Conservation (phyloP, 805 yeast species). For the Nematodospora valgi region DNA sequence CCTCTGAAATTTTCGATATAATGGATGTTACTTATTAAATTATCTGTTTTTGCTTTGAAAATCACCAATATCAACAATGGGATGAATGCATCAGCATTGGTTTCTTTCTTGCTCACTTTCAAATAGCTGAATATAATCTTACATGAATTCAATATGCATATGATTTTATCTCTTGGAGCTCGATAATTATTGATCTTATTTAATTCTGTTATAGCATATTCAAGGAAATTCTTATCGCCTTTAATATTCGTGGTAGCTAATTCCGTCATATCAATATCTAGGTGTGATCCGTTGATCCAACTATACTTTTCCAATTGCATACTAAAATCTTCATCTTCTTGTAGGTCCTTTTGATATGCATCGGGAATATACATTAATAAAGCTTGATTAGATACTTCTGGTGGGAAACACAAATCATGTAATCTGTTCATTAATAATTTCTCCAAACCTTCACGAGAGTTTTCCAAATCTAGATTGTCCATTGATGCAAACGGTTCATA, state of each 20-base stretch:
- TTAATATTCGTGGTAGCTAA: constrained; percentile 18
- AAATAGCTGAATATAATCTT: constrained; percentile 88
- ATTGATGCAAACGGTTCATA: constrained; percentile 74
- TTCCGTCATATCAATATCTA: constrained; percentile 59
- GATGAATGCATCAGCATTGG: constrained; percentile 90
- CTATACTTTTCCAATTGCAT: constrained; percentile 57
- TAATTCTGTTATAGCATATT: constrained; percentile 68
- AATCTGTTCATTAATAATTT: constrained; percentile 87
- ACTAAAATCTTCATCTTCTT: constrained; percentile 52
- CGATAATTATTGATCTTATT: constrained; percentile 75
- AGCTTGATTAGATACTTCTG: constrained; percentile 46
- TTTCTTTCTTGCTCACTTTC: constrained; percentile 64
- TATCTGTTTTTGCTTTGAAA: constrained; percentile 59
- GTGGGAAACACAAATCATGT: constrained; percentile 76
- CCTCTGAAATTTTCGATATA: constrained; percentile 85
- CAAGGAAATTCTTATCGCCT: constrained; percentile 46
- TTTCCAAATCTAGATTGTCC: constrained; percentile 53
- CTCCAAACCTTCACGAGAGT: constrained; percentile 88
- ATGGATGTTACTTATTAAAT: constrained; percentile 72
- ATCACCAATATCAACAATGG: constrained; percentile 82
- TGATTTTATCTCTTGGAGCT: constrained; percentile 92
- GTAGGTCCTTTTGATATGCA: constrained; percentile 55
- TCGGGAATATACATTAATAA: constrained; percentile 26
- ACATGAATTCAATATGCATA: constrained; percentile 87
- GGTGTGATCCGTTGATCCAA: constrained; percentile 71